These are phyloP conservation scores for Trifolium dubium DNA, from an alignment of 306 rosid genomes.

Conservation along the genomic window DNA sequence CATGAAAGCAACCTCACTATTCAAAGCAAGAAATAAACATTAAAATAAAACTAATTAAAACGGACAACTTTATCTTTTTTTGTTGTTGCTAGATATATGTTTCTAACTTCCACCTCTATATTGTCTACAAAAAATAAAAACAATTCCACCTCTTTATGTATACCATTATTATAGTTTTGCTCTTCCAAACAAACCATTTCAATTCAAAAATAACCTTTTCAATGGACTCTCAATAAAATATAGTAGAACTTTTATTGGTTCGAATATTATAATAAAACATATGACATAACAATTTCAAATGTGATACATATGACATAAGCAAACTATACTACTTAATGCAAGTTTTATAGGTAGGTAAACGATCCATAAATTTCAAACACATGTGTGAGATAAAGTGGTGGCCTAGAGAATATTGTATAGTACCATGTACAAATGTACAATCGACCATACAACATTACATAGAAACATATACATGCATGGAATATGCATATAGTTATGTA, in stretches of 20 bases:
- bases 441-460: not conserved
- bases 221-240: not conserved
- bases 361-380: constrained; percentile 23
- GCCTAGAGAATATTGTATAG: constrained; percentile 10
- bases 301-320: constrained; percentile 1
- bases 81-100: no score
- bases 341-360: constrained; percentile 48
- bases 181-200: not conserved
- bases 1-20: not conserved
- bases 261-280: constrained; percentile 10
- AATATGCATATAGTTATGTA: not conserved
- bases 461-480: not conserved
- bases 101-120: not conserved
- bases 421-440: not conserved
- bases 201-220: not conserved
- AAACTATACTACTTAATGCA: not conserved
- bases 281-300: not conserved
- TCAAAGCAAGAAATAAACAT: not conserved
- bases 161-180: not conserved
- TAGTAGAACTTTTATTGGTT: not conserved
- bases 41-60: not conserved
- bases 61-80: not conserved
- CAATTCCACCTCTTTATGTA: no score
- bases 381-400: constrained; percentile 14
- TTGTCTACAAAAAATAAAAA: no score